Evolutionary conservation across 148 eudicot species (phyloP).

Genomic region (Silene uniflora): DNA sequence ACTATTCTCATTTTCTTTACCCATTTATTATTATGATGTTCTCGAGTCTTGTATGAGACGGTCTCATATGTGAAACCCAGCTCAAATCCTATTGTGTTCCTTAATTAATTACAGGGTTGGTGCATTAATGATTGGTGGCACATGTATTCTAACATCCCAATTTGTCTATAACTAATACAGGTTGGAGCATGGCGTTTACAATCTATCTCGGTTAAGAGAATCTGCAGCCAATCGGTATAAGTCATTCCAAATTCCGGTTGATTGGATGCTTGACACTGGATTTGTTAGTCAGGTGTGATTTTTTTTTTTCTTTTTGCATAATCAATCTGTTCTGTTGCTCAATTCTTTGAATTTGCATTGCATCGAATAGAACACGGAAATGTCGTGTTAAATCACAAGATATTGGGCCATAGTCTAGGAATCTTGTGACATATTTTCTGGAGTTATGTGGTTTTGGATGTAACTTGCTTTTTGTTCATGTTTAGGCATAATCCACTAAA

Average conservation of each 20-base stretch:
- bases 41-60: neutral
- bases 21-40: conserved; percentile 1
- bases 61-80: neutral
- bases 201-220: conserved; percentile 84
- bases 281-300: conserved; percentile 68
- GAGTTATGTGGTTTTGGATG: neutral
- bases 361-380: neutral
- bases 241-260: conserved; percentile 70
- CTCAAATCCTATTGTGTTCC: too few species aligned
- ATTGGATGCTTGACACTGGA: conserved; percentile 93
- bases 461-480: conserved; percentile 10
- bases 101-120: too few species aligned
- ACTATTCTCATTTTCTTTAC: neutral
- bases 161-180: conserved; percentile 34
- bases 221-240: conserved; percentile 70
- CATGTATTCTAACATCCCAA: neutral
- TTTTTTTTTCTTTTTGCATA: neutral
- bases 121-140: too few species aligned
- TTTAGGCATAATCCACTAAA: conserved; percentile 13
- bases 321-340: neutral
- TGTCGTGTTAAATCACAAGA: neutral
- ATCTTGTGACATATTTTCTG: conserved; percentile 6
- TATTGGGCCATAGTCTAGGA: neutral
- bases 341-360: neutral
- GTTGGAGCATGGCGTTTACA: conserved; percentile 84